Percentiles rank a stretch among this genome's conserved stretches.
phyloP scores from a whole-genome alignment of 2,329 filamentous ascomycete species.

The Penicillium vulpinum region DNA sequence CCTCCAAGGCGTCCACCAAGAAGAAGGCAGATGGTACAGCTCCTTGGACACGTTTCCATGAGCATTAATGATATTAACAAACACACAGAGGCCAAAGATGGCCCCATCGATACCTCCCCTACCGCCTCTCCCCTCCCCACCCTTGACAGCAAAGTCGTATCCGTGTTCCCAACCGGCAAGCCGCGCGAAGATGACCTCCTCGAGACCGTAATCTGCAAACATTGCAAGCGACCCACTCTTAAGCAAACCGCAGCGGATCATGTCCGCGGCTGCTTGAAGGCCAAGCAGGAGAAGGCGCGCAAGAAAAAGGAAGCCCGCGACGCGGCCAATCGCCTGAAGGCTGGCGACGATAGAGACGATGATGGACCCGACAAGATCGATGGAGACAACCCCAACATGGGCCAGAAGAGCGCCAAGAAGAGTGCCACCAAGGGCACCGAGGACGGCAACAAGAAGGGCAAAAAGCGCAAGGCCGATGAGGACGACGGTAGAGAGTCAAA shows the following conservation, averaged over 20 bases:
- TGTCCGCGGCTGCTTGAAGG: slow-evolving; percentile 77
- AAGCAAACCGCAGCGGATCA: slow-evolving; percentile 74
- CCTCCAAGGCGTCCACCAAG: slow-evolving; percentile 33
- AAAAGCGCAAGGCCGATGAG: slow-evolving; percentile 75
- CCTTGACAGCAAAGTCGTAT: slow-evolving; percentile 72
- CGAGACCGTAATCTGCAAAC: slow-evolving; percentile 83
- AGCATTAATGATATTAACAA: slow-evolving; percentile 1
- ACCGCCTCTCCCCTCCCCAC: slow-evolving; percentile 49
- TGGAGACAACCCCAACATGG: slow-evolving; percentile 48
- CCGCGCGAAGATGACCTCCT: slow-evolving; percentile 79
- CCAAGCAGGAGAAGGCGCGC: slow-evolving; percentile 79
- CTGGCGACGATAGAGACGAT: slow-evolving; percentile 49
- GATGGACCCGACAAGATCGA: slow-evolving; percentile 44
- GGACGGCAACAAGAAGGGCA: slow-evolving; percentile 63
- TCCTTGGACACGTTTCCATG: background rate
- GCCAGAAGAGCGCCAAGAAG: slow-evolving; percentile 67
- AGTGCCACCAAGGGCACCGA: slow-evolving; percentile 52
- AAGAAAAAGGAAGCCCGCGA: slow-evolving; percentile 74
- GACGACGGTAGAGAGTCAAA: slow-evolving; percentile 75
- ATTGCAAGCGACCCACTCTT: slow-evolving; percentile 86
- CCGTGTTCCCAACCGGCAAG: slow-evolving; percentile 77
- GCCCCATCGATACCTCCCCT: slow-evolving; percentile 33
- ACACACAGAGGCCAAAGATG: slow-evolving; percentile 27
- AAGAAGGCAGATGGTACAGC: slow-evolving; percentile 38
- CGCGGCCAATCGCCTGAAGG: slow-evolving; percentile 63